phyloP scores from a whole-genome alignment of 192 early-diverging fungal species.

The Coemansia sp. region DNA sequence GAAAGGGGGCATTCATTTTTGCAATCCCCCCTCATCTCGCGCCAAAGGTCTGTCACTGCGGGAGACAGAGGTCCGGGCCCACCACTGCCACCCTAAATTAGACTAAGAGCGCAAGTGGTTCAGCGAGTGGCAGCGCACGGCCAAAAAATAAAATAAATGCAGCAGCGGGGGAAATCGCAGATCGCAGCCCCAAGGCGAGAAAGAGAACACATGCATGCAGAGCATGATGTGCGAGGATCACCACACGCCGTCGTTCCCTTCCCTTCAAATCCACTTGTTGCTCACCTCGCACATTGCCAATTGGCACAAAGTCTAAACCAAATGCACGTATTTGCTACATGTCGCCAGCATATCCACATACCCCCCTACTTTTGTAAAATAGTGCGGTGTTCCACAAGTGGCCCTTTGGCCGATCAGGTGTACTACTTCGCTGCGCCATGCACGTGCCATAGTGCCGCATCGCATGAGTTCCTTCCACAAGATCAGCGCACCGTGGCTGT shows the following conservation, averaged over 20 bases:
- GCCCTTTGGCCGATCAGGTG: background rate
- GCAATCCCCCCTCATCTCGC: background rate
- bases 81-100: background rate
- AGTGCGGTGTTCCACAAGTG: background rate
- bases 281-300: background rate
- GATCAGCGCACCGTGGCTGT: too few species aligned
- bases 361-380: background rate
- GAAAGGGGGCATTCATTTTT: background rate
- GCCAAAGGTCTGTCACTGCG: background rate
- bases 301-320: background rate
- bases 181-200: background rate
- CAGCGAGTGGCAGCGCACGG: background rate
- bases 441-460: background rate
- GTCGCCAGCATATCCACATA: background rate
- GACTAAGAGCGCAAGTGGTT: background rate
- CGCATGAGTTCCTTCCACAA: background rate
- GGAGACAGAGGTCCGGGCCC: background rate
- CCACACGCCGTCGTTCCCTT: background rate
- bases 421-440: slow-evolving; percentile 7
- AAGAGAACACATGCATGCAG: background rate
- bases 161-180: background rate
- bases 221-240: background rate
- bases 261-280: background rate
- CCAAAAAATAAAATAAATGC: too few species aligned
- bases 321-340: background rate